phyloP scores from a whole-genome alignment of 139 green algal species.

The Ulvella scutata region DNA sequence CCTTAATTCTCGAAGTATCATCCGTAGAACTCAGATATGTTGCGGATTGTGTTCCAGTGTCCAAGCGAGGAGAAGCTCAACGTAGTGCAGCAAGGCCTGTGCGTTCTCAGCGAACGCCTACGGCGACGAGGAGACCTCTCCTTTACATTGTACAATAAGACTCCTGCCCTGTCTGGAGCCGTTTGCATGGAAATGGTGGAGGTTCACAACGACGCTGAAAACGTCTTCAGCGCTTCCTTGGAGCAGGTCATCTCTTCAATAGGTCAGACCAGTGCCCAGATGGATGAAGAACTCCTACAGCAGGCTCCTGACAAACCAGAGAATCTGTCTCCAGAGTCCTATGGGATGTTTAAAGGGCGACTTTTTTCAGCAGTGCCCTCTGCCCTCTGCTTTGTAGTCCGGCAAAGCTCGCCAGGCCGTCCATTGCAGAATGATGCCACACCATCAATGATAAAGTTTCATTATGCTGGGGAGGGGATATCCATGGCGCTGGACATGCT shows the following conservation, averaged over 20 bases:
- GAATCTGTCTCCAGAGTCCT: background rate
- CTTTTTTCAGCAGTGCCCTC: background rate
- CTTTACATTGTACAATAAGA: constrained; percentile 2
- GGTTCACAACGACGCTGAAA: background rate
- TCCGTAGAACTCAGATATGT: background rate
- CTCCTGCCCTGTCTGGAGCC: background rate
- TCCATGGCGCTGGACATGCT: background rate
- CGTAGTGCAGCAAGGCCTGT: background rate
- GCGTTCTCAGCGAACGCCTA: background rate
- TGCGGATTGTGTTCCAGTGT: background rate
- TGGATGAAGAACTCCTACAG: background rate
- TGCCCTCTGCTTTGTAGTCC: too few relatives aligned
- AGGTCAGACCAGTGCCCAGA: background rate
- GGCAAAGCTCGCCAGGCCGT: too few relatives aligned
- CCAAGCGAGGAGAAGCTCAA: background rate
- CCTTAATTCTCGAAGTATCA: background rate
- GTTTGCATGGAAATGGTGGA: background rate
- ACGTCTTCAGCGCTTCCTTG: too few relatives aligned
- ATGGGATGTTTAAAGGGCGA: background rate
- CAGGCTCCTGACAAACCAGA: background rate
- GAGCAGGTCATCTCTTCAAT: background rate
- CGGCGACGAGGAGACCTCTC: background rate
- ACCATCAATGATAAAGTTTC: too few relatives aligned
- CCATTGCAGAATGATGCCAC: too few relatives aligned
- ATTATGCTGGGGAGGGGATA: background rate